Base-by-base conservation (phyloP, 768 basidiomycete genomes). In the Sporobolomyces roseus region DNA sequence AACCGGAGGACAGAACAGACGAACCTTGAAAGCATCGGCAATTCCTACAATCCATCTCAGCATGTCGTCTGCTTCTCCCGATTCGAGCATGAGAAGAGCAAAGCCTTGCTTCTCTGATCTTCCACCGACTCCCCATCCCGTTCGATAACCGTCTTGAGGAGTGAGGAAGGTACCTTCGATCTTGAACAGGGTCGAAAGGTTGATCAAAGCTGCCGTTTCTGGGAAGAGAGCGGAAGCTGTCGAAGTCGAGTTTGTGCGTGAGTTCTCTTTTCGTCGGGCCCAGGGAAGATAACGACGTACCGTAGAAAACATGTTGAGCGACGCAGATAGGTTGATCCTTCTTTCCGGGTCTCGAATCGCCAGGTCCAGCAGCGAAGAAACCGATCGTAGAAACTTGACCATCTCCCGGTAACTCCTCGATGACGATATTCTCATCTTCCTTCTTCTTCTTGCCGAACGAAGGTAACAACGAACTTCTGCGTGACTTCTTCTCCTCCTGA, bases 181-280 rank as follows among this genome's bases (percentile, higher is more conserved):
- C 78, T 98, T 98, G 81, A 97, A 87, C 72, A 99, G 80, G 1
- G 91, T 92, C 71, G 91, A 93, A 74, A 86, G 82, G 70, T 83
- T 87, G 79, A 98, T 93, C 72, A 96, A 80, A 73, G 92, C 90
- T 14, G 91, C 90, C n/a, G 91, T 85, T 77, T 97, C 94, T 2
- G 94, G 94, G 77, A 93, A 99, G 13, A 99, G 91, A 4, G 91
- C 90, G 76, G 71, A 60, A 30, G 48, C 61, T 65, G 33, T 17
- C 9, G 9, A 9, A 41, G 10, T 9, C 10, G 38, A 41, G 38
- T 9, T 9, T 9, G 17, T 9, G 38, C 17, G 38, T 41, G 38
- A 41, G 17, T 41, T 41, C 17, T 41, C 17, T 41, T 41, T 41
- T n/a, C n/a, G n/a, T n/a, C n/a, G n/a, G n/a, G n/a, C n/a, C n/a